phyloP scores from a whole-genome alignment of 2,329 filamentous ascomycete genomes.

The Stemphylium lycopersici region DNA sequence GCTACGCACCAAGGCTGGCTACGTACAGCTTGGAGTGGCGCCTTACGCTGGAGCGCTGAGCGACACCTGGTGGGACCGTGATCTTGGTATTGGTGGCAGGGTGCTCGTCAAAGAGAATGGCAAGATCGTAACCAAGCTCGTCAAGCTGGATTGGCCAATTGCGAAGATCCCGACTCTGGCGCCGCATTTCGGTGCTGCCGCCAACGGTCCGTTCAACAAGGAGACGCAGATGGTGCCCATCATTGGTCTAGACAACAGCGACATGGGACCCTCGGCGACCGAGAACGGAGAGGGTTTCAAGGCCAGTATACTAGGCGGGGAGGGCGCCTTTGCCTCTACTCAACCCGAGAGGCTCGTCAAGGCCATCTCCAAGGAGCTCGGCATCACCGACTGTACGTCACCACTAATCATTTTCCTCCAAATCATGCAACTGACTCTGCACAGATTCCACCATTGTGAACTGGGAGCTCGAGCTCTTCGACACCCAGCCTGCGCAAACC shows the following conservation, averaged over 20 bases:
- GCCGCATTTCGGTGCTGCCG: slow-evolving; percentile 84
- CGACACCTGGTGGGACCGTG: slow-evolving; percentile 95
- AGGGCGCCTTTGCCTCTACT: slow-evolving; percentile 76
- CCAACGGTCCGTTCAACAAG: slow-evolving; percentile 72
- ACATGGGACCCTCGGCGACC: slow-evolving; percentile 47
- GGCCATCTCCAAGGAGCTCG: slow-evolving; percentile 79
- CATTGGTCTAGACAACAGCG: slow-evolving; percentile 81
- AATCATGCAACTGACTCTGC: slow-evolving; percentile 11
- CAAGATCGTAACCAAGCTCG: slow-evolving; percentile 80
- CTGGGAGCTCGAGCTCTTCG: slow-evolving; percentile 97
- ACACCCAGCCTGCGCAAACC: slow-evolving; percentile 81
- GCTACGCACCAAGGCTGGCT: slow-evolving; percentile 83
- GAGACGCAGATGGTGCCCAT: slow-evolving; percentile 96
- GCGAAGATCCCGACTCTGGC: slow-evolving; percentile 90
- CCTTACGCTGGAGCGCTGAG: slow-evolving; percentile 90
- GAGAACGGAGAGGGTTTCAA: slow-evolving; percentile 49
- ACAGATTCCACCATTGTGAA: slow-evolving; percentile 76
- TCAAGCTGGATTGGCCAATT: slow-evolving; percentile 92
- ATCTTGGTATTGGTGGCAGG: slow-evolving; percentile 86
- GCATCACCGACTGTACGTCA: slow-evolving; percentile 65
- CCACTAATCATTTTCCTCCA: background rate
- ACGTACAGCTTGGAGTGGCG: slow-evolving; percentile 86
- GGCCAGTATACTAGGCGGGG: slow-evolving; percentile 60
- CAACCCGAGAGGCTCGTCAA: slow-evolving; percentile 87
- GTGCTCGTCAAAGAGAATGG: slow-evolving; percentile 81